Evolutionary conservation across 2,329 filamentous ascomycete genomes (phyloP).

Genomic region (Falciphora oryzae): DNA sequence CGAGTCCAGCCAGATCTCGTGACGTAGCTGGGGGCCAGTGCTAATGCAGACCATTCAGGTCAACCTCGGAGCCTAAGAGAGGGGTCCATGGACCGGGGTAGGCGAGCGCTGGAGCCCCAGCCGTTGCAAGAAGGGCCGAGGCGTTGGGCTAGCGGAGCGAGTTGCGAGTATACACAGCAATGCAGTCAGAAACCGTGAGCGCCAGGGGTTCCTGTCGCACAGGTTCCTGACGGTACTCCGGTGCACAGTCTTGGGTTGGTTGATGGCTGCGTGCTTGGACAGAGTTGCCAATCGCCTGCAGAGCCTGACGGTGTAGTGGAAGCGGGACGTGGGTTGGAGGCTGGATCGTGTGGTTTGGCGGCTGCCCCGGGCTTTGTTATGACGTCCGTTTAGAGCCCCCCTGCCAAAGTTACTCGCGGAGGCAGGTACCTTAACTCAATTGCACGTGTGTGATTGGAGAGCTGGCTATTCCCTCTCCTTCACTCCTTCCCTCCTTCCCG

Average conservation of each 20-base stretch:
- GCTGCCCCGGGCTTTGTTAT: neutral
- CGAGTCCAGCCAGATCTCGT: constrained; percentile 12
- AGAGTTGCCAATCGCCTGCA: neutral
- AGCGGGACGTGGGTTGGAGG: neutral
- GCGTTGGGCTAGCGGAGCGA: neutral
- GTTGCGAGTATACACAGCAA: neutral
- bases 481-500: constrained; percentile 3
- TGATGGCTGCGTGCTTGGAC: neutral
- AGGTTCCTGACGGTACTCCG: neutral
- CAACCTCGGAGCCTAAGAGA: neutral
- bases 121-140: neutral
- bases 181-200: neutral
- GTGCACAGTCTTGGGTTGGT: neutral
- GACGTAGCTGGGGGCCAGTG: constrained; percentile 16
- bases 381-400: neutral
- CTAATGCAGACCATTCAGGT: neutral
- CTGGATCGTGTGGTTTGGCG: neutral
- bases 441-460: neutral
- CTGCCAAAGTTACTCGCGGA: neutral
- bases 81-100: constrained; percentile 1
- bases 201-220: neutral
- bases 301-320: no score
- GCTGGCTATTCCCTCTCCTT: neutral
- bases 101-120: neutral
- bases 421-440: neutral